These are phyloP conservation scores for Dioscorea alata DNA, from an alignment of 106 monocot species.

Conservation along the genomic window DNA sequence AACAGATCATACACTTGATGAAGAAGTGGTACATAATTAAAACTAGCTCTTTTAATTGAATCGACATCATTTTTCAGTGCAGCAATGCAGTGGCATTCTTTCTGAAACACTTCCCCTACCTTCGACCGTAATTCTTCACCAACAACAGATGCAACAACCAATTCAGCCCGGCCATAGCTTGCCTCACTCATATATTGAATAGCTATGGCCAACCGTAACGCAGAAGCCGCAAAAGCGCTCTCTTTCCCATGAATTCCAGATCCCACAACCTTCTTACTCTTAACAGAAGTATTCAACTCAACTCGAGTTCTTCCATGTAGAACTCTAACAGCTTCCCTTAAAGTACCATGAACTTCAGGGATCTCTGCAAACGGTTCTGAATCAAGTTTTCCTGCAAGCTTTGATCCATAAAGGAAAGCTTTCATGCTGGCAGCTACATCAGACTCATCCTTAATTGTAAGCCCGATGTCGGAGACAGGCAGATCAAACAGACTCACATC, in stretches of 20 bases:
- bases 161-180: constrained; percentile 46
- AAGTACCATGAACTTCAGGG: constrained; percentile 49
- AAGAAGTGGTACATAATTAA: constrained; percentile 28
- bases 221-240: constrained; percentile 32
- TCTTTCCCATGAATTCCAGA: constrained; percentile 34
- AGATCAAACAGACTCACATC: constrained; percentile 51
- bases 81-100: constrained; percentile 27
- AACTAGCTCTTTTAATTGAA: constrained; percentile 18
- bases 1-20: constrained; percentile 35
- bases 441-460: constrained; percentile 61
- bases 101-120: constrained; percentile 19
- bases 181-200: constrained; percentile 31
- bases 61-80: constrained; percentile 21
- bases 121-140: constrained; percentile 24
- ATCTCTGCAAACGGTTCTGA: constrained; percentile 32
- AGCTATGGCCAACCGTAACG: constrained; percentile 29
- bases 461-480: constrained; percentile 57
- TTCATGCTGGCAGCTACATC: constrained; percentile 73
- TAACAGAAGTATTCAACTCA: constrained; percentile 62
- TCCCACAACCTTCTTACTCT: constrained; percentile 21
- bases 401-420: constrained; percentile 64
- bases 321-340: constrained; percentile 58
- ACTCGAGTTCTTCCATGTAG: constrained; percentile 47
- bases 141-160: constrained; percentile 16
- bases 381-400: constrained; percentile 41